Conservation (phyloP, 2,329 filamentous ascomycete species). For the Trichoderma sp. region DNA sequence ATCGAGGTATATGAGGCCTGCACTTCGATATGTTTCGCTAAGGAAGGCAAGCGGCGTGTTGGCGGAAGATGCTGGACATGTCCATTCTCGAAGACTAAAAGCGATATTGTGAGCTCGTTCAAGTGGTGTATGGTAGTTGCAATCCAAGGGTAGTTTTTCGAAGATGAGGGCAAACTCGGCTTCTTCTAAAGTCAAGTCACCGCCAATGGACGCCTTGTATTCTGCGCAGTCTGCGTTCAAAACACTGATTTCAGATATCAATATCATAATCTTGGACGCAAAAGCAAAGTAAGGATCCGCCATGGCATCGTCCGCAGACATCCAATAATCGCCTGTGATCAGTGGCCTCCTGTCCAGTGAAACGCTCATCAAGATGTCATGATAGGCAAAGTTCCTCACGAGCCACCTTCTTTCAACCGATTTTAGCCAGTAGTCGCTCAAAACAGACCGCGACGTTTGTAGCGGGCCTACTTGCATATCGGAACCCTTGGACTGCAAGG, state of each 20-base stretch:
- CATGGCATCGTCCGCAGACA: neutral
- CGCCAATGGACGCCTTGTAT: neutral
- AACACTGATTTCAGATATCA: constrained; percentile 1
- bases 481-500: neutral
- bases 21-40: constrained; percentile 1
- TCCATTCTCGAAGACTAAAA: neutral
- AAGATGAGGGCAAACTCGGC: neutral
- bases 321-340: neutral
- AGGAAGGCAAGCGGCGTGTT: neutral
- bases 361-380: constrained; percentile 4
- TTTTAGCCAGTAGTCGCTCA: neutral
- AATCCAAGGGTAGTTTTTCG: neutral
- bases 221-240: constrained; percentile 5
- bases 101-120: neutral
- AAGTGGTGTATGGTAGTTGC: neutral
- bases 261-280: neutral
- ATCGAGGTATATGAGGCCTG: neutral
- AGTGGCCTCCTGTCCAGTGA: neutral
- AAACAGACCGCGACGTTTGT: neutral
- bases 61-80: neutral
- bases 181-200: neutral
- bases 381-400: constrained; percentile 5
- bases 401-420: neutral
- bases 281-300: neutral
- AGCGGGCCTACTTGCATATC: neutral